These are phyloP conservation scores for Colletotrichum cereale DNA, from an alignment of 2,329 filamentous ascomycete species.

Conservation along the genomic window DNA sequence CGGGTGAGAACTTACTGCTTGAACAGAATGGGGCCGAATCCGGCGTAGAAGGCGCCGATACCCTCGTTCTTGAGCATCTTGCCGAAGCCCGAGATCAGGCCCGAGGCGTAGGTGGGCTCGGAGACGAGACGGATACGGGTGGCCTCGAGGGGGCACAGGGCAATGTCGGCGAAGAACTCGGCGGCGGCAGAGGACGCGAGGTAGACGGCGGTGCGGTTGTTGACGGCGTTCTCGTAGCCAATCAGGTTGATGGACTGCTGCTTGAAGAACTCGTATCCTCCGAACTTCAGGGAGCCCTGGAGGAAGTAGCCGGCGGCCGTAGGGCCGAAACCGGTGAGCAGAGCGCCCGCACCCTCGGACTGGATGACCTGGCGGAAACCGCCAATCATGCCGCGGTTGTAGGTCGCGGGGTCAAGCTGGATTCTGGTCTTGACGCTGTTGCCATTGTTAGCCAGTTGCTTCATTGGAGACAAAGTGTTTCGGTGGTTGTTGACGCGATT, in stretches of 20 bases:
- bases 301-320: slow-evolving; percentile 94
- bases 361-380: slow-evolving; percentile 88
- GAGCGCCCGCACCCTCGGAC: slow-evolving; percentile 87
- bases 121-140: slow-evolving; percentile 95
- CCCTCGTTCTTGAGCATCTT: slow-evolving; percentile 90
- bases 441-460: slow-evolving; percentile 9
- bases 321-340: slow-evolving; percentile 87
- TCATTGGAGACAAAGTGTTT: background rate
- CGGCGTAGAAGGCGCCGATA: slow-evolving; percentile 88
- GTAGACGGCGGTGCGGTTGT: slow-evolving; percentile 87
- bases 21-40: slow-evolving; percentile 89
- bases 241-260: slow-evolving; percentile 85
- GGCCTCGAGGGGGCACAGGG: slow-evolving; percentile 91
- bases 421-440: slow-evolving; percentile 93
- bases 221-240: slow-evolving; percentile 80
- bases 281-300: slow-evolving; percentile 93
- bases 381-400: slow-evolving; percentile 89
- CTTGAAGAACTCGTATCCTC: slow-evolving; percentile 98
- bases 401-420: slow-evolving; percentile 89
- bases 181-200: slow-evolving; percentile 75
- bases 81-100: slow-evolving; percentile 81
- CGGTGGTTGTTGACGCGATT: no score
- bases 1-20: slow-evolving; percentile 75
- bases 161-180: slow-evolving; percentile 81
- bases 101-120: slow-evolving; percentile 85